Percentiles rank a stretch among this genome's conserved stretches.
Evolutionary conservation across 768 basidiomycete genomes (phyloP).

Genomic region (button mushroom (Agaricus bisporus)): DNA sequence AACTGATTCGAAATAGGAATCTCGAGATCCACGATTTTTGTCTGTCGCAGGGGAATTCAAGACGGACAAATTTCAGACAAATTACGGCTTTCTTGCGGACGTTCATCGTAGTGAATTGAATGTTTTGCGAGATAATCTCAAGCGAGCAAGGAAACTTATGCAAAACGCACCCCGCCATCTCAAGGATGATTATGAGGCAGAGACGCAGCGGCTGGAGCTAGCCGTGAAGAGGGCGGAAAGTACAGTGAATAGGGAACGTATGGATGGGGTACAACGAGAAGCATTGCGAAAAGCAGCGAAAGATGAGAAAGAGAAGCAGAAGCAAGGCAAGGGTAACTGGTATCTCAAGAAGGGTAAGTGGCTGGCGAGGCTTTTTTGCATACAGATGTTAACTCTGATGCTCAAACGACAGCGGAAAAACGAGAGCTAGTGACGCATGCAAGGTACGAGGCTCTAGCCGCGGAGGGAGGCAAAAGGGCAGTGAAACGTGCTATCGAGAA

Average conservation of each 20-base stretch:
- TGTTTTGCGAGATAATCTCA: slow-evolving; percentile 58
- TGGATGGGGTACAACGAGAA: slow-evolving; percentile 64
- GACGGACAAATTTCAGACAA: slow-evolving; percentile 53
- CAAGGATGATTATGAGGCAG: slow-evolving; percentile 55
- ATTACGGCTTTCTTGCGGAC: slow-evolving; percentile 71
- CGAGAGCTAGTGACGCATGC: slow-evolving; percentile 68
- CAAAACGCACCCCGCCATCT: slow-evolving; percentile 54
- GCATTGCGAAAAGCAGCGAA: slow-evolving; percentile 50
- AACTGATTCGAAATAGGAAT: slow-evolving; percentile 39
- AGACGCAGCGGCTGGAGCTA: slow-evolving; percentile 63
- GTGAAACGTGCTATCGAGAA: slow-evolving; percentile 87
- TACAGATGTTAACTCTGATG: not conserved
- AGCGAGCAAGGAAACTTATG: slow-evolving; percentile 61
- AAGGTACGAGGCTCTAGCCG: slow-evolving; percentile 72
- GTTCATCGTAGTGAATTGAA: slow-evolving; percentile 60
- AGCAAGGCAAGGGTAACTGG: slow-evolving; percentile 78
- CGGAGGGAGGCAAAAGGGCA: slow-evolving; percentile 69
- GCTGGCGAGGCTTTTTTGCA: not conserved
- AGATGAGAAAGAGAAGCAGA: slow-evolving; percentile 61
- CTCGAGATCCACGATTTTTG: slow-evolving; percentile 85
- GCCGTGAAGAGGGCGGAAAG: slow-evolving; percentile 78
- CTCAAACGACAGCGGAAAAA: slow-evolving; percentile 56
- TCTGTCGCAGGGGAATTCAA: slow-evolving; percentile 66
- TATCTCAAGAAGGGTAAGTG: slow-evolving; percentile 75
- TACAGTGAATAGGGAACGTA: slow-evolving; percentile 62